Evolutionary conservation across 2,329 filamentous ascomycete species (phyloP).

Genomic region (Talaromyces sp.): DNA sequence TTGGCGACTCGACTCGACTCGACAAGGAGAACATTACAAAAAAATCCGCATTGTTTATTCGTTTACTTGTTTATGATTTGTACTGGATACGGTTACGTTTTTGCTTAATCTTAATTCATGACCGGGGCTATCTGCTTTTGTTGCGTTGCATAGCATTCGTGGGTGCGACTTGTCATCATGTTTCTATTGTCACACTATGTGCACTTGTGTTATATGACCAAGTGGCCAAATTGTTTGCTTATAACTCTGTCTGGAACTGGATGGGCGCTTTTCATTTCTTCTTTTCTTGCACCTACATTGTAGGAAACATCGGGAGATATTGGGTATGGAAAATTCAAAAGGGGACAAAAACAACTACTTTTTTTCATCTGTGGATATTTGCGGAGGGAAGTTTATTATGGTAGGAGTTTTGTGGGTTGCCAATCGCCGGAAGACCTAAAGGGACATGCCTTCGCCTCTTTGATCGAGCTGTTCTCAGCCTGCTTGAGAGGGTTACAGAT

Average conservation of each 20-base stretch:
- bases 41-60: background rate
- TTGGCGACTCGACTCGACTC: background rate
- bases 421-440: background rate
- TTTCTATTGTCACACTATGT: conserved; percentile 9
- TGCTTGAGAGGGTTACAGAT: background rate
- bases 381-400: background rate
- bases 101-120: background rate
- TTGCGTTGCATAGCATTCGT: conserved; percentile 16
- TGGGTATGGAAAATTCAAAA: background rate
- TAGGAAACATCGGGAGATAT: background rate
- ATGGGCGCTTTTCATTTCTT: background rate
- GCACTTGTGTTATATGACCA: conserved; percentile 3
- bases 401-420: background rate
- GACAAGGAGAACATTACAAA: background rate
- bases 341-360: background rate
- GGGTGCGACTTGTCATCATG: conserved; percentile 1
- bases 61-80: conserved; percentile 48
- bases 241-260: background rate
- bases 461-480: background rate
- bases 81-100: conserved; percentile 32
- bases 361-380: background rate
- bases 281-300: background rate
- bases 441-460: background rate
- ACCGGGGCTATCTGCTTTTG: background rate
- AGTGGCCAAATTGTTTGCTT: background rate